These are phyloP conservation scores for Ceratocystis alfenasii DNA, from an alignment of 2,329 filamentous ascomycete species.

Conservation along the genomic window DNA sequence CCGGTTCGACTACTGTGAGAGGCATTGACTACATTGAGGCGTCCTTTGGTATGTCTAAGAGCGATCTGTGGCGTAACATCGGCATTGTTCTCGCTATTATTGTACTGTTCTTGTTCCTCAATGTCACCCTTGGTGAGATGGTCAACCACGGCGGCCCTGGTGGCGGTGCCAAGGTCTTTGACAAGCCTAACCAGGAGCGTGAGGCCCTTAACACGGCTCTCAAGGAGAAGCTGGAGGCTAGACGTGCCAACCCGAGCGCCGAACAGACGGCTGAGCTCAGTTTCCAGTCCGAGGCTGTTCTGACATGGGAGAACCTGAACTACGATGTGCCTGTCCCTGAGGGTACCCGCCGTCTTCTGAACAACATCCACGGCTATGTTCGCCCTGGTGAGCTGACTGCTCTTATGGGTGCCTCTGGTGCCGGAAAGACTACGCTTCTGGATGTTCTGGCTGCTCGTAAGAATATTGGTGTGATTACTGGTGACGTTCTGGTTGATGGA, in stretches of 20 bases:
- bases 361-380: constrained; percentile 54
- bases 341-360: constrained; percentile 44
- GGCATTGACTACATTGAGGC: constrained; percentile 58
- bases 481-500: constrained; percentile 47
- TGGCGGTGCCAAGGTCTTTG: constrained; percentile 70
- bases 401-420: constrained; percentile 73
- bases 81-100: constrained; percentile 70
- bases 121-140: constrained; percentile 67
- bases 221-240: constrained; percentile 44
- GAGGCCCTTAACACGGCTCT: constrained; percentile 54
- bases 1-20: constrained; percentile 51
- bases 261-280: constrained; percentile 40
- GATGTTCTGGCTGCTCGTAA: constrained; percentile 57
- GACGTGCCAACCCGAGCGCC: constrained; percentile 33
- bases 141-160: constrained; percentile 61
- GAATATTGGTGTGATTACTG: constrained; percentile 48
- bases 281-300: constrained; percentile 50
- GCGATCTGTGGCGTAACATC: constrained; percentile 70
- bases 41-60: constrained; percentile 53
- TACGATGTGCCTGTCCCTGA: constrained; percentile 56
- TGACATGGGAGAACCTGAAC: constrained; percentile 78
- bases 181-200: constrained; percentile 57
- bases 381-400: constrained; percentile 66
- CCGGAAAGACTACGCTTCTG: constrained; percentile 74
- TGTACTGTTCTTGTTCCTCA: constrained; percentile 59